Base-by-base conservation (phyloP, 1,139 yeast species). In the Kodamaea arcana region DNA sequence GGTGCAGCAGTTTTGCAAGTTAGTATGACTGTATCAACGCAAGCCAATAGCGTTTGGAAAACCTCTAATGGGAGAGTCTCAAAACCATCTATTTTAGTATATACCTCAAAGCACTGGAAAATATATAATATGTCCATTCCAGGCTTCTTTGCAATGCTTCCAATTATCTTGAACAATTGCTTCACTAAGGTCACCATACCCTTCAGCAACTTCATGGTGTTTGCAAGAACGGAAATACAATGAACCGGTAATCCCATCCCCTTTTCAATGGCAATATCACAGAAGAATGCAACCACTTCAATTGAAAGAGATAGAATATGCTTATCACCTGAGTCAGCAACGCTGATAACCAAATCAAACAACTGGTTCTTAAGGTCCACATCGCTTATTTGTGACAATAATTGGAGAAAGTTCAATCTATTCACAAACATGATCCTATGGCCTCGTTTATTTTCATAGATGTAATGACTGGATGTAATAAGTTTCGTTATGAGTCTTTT, bases 401-500 rank as follows among this genome's bases (percentile, higher is more conserved):
- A 40, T 7, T 63, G 42, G 3, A 66, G 49, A 31, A 67, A 60
- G 40, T 69, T 69, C 26, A 67, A 44, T 30, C 75, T 44, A 41
- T 69, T 69, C 16, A 58, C 43, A 37, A 61, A 68, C 54, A 65
- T 66, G 4, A 52, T 53, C 29, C 47, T 58, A 32, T 59, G 58
- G 4, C 46, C 47, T 25, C 48, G 51, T 13, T 50, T 56, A 15
- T 51, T 47, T 21, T 48, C 51, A 33, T 64, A 66, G 3, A 49
- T 56, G 32, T 50, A 65, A 31, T 56, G 62, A 36, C 72, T 65
- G 2, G 72, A 65, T 0, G 66, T 59, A 24, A 67, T 54, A 20
- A 69, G 41, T 37, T 69, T 69, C 4, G 66, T 62, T 0, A 63
- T 54, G 14, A 69, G 47, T 33, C 62, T 50, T 34, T 67, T 68